Evolutionary conservation across 2,329 filamentous ascomycete species (phyloP).

Genomic region (Pseudocercospora vitis): DNA sequence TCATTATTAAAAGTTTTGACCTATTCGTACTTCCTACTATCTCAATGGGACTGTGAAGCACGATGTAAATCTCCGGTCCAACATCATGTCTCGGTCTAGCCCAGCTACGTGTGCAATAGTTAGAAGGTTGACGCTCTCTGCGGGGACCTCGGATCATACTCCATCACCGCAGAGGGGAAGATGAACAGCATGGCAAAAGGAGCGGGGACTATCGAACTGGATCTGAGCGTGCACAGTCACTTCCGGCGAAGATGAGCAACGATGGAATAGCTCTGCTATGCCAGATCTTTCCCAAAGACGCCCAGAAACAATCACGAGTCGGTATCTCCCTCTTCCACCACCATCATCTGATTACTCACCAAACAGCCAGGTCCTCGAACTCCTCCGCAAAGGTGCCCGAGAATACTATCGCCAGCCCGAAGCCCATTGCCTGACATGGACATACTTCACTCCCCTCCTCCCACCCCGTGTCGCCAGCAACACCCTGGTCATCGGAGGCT

Average conservation of each 20-base stretch:
- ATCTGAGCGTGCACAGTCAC: too few species aligned
- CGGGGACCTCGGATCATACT: neutral
- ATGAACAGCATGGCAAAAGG: too few species aligned
- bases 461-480: neutral
- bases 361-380: constrained; percentile 26
- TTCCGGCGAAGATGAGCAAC: neutral
- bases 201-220: too few species aligned
- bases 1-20: neutral
- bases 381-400: constrained; percentile 27
- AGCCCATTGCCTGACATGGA: constrained; percentile 27
- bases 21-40: too few species aligned
- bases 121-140: too few species aligned
- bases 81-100: too few species aligned
- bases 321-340: too few species aligned
- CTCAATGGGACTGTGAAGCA: too few species aligned
- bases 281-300: neutral
- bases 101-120: too few species aligned
- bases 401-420: constrained; percentile 30
- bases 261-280: neutral
- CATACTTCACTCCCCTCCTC: constrained; percentile 11
- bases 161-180: too few species aligned
- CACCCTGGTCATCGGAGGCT: constrained; percentile 25
- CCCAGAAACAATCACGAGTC: neutral
- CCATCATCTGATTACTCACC: neutral
- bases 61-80: too few species aligned